phyloP scores from a whole-genome alignment of 106 monocot species.

The Allium sativum region DNA sequence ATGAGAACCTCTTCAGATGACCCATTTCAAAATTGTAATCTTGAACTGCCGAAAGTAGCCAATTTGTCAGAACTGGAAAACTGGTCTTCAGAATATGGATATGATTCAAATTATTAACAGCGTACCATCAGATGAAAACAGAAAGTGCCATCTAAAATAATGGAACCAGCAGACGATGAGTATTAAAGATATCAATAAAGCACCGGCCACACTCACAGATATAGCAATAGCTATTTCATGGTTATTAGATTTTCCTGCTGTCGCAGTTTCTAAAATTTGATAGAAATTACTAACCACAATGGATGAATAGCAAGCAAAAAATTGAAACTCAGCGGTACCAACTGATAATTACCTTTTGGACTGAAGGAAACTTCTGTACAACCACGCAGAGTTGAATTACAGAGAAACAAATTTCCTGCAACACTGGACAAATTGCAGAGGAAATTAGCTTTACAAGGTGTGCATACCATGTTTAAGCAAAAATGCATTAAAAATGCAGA shows the following conservation, averaged over 20 bases:
- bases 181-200: slow-evolving; percentile 7
- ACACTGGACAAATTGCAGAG: slow-evolving; percentile 33
- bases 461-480: no score
- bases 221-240: slow-evolving; percentile 16
- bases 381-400: slow-evolving; percentile 48
- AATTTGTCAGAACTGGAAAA: neutral
- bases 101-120: no score
- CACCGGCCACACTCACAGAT: slow-evolving; percentile 13
- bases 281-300: slow-evolving; percentile 3
- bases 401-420: slow-evolving; percentile 85
- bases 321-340: no score
- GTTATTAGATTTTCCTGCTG: slow-evolving; percentile 13
- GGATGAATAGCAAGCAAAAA: neutral
- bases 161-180: slow-evolving; percentile 9
- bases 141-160: slow-evolving; percentile 8
- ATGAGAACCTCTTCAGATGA: slow-evolving; percentile 76
- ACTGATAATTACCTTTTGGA: slow-evolving; percentile 35
- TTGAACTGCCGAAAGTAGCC: slow-evolving; percentile 28
- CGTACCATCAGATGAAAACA: slow-evolving; percentile 14
- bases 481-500: no score
- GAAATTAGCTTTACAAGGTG: neutral
- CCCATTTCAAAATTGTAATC: slow-evolving; percentile 74
- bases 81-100: no score
- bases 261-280: slow-evolving; percentile 36
- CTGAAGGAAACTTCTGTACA: slow-evolving; percentile 36